Base-by-base conservation (phyloP, 768 basidiomycete species). In the Strobilomyces echinocephalus region DNA sequence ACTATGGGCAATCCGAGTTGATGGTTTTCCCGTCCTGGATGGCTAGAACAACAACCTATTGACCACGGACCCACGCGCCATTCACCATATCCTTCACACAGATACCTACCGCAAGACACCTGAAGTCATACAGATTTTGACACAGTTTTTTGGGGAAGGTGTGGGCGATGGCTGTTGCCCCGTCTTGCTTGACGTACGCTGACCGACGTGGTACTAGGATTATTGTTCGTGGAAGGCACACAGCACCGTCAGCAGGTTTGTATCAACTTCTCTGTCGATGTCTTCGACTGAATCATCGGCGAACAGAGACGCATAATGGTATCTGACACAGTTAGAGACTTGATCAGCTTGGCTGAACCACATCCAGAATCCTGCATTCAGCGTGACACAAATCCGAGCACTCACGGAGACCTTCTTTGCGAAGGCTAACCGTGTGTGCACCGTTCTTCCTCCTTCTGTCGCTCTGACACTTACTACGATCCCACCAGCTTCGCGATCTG, bases 341-440 rank as follows among this genome's bases (percentile, higher is more conserved):
- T 24, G 33, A 21, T 21, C 14, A 28, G 11, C 12, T 34, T 52
- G 38, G 52, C n/a, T 46, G 9, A 43, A 44, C 9, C 3, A 12
- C 10, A 11, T 34, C 9, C 40, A 76, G 84, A 87, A 86, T 56
- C 84, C 85, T 12, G 84, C 84, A 0, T 88, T 88, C 58, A 82
- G 84, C 1, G 73, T 75, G 2, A 68, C 75, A 1, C 83, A 85
- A 58, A 75, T 86, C 38, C 72, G 83, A 3, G 79, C 79, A 40
- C 61, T 85, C 12, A 82, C 82, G 0, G 73, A 73, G 14, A 79
- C 81, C 12, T 85, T 87, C 55, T 58, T 82, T 5, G 74, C 77
- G 2, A 86, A 84, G 63, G 69, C 84, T 31, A 14, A 24, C 9
- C 44, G n/a, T 4, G 58, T 59, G 7, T 30, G 30, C 26, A n/a